A percentile compares a stretch with the other conserved stretches of the same genome.
These are phyloP conservation scores for Colletotrichum endophyticum DNA, from an alignment of 2,329 filamentous ascomycete species.

Conservation along the genomic window DNA sequence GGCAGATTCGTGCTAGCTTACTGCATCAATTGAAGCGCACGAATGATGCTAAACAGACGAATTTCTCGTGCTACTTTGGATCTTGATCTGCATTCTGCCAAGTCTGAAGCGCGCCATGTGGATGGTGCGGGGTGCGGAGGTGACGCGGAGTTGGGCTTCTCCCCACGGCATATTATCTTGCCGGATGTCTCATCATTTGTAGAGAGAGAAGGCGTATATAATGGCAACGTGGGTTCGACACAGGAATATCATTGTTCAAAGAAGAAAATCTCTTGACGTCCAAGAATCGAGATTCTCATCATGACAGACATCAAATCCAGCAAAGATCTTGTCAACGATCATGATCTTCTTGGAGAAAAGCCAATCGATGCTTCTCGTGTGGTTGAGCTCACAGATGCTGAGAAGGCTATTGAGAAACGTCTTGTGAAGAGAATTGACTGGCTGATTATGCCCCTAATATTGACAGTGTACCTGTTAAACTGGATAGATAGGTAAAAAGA, in stretches of 20 bases:
- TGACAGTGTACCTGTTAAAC: conserved; percentile 1
- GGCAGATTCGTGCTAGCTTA: not conserved
- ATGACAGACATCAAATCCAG: not conserved
- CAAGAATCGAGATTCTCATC: not conserved
- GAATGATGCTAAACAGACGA: not conserved
- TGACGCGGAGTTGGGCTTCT: not conserved
- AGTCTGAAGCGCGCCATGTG: not conserved
- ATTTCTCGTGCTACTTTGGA: not conserved
- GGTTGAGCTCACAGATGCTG: not conserved
- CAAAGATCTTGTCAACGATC: not conserved
- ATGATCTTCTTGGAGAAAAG: not conserved
- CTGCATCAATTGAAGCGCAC: not conserved
- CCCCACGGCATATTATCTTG: not conserved
- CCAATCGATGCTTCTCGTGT: not conserved
- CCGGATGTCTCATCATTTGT: not conserved
- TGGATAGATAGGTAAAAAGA: not conserved
- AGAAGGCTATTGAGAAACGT: not conserved
- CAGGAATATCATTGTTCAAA: not conserved
- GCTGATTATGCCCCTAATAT: conserved; percentile 1
- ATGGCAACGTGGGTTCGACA: not conserved
- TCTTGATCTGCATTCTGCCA: not conserved
- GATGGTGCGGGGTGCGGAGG: not conserved
- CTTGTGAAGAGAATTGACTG: not conserved
- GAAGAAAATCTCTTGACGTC: no score
- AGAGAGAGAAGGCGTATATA: not conserved